Percentiles rank a stretch among this genome's conserved stretches.
phyloP scores from a whole-genome alignment of 208 protist species.

The Jaenimonas drosophilae region DNA sequence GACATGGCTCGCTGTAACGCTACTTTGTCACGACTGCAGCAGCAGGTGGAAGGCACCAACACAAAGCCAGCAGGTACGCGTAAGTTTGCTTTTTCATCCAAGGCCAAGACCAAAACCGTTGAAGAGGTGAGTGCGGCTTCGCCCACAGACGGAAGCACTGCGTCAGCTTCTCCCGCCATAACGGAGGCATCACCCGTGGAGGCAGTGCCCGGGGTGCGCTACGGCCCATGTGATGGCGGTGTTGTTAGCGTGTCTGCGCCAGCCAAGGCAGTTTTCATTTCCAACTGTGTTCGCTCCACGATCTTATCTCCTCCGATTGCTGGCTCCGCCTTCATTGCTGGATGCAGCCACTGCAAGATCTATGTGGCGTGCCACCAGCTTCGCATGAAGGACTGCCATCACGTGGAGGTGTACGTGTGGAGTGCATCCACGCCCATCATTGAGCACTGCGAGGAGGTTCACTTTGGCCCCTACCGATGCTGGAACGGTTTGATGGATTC shows the following conservation, averaged over 20 bases:
- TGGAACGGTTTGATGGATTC: constrained; percentile 59
- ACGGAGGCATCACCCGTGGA: neutral
- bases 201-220: constrained; percentile 6
- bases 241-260: constrained; percentile 25
- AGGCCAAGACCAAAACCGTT: constrained; percentile 12
- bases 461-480: constrained; percentile 68
- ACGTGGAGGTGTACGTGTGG: constrained; percentile 71
- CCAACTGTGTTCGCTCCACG: constrained; percentile 28
- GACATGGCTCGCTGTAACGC: constrained; percentile 72
- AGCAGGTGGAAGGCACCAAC: constrained; percentile 24
- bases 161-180: neutral
- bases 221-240: constrained; percentile 14
- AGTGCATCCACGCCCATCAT: constrained; percentile 79
- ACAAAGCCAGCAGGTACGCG: constrained; percentile 3
- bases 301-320: constrained; percentile 57
- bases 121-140: neutral
- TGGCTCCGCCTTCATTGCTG: constrained; percentile 69
- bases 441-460: constrained; percentile 51
- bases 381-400: constrained; percentile 60
- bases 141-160: neutral
- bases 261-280: constrained; percentile 53
- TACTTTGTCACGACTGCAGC: constrained; percentile 50
- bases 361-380: constrained; percentile 84
- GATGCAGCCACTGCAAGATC: constrained; percentile 46
- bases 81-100: constrained; percentile 57